A percentile compares a stretch with the other conserved stretches of the same genome.
These are phyloP conservation scores for Cryptosporidium parvum DNA, from an alignment of 169 alveolate species.

Conservation along the genomic window DNA sequence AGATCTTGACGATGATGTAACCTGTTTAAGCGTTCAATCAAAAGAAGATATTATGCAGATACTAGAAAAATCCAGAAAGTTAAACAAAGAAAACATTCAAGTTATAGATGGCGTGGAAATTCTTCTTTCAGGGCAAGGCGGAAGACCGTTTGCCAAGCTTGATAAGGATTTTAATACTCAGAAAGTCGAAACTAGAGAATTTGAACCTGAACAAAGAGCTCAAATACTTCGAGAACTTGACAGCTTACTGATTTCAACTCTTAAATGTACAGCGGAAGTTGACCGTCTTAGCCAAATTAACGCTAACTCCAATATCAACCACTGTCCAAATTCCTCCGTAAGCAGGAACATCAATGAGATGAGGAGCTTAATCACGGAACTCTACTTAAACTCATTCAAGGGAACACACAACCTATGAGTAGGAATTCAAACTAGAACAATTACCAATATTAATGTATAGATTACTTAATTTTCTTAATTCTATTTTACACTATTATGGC, in stretches of 20 bases:
- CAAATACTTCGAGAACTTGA: slow-evolving; percentile 22
- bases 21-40: background rate
- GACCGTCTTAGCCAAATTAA: slow-evolving; percentile 29
- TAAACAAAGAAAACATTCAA: slow-evolving; percentile 41
- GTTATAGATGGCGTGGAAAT: slow-evolving; percentile 23
- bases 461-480: background rate
- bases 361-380: slow-evolving; percentile 18
- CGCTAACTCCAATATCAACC: slow-evolving; percentile 11
- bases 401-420: background rate
- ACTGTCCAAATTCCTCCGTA: slow-evolving; percentile 14
- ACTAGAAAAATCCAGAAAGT: slow-evolving; percentile 37
- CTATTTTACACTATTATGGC: slow-evolving; percentile 24
- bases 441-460: background rate
- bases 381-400: slow-evolving; percentile 29
- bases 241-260: slow-evolving; percentile 26
- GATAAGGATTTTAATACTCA: background rate
- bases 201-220: slow-evolving; percentile 10
- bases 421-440: background rate
- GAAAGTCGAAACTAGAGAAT: slow-evolving; percentile 3
- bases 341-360: background rate
- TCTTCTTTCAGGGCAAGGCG: slow-evolving; percentile 52
- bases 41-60: slow-evolving; percentile 36
- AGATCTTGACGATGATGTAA: background rate
- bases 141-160: slow-evolving; percentile 46
- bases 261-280: slow-evolving; percentile 50